Evolutionary conservation across 1,139 yeast genomes (phyloP), one percentile per base, ranked within the genome.

Genomic region (Yamadazyma aaseri): DNA sequence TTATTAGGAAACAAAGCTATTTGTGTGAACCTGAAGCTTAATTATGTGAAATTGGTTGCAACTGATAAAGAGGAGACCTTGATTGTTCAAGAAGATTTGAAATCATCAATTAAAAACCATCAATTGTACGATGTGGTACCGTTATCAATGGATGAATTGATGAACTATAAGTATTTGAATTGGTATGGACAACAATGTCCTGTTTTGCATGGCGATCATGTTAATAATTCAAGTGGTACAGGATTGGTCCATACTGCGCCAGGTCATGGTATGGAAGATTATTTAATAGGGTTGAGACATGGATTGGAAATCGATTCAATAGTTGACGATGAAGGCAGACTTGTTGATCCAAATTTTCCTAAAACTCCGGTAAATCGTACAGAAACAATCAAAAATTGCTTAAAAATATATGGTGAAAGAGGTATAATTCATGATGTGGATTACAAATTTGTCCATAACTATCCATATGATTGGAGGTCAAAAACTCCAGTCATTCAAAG

Each of bases 231-330:
- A 2, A 80, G 95, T 0, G 99, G 99, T 59, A 87, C 98, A 0
- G 99, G 98, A 2, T 63, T 94, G 11, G 99, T 92, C 1, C 99
- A 92, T 52, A 86, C 89, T 12, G 97, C 98, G 0, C 97, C 98
- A 2, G 97, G 97, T 0, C 98, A 92, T 56, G 99, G 99, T 47
- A 79, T 82, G 50, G 98, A 94, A 45, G 99, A 92, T 64, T 90
- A 86, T 54, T 51, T 82, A 16, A 70, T 84, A 20, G 94, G 96
- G 17, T 60, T 73, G 39, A 59, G 67, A 15, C 63, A 83, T 42
- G 67, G 66, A 1, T 68, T 94, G 20, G 66, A 60, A 7, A 75
- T 86, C 1, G 73, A 67, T 40, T 86, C 97, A 0, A 86, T 92
- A 0, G 95, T 92, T 2, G 89, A 92, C 52, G 76, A 73, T 38